A percentile compares a stretch with the other conserved stretches of the same genome.
Evolutionary conservation across 148 eudicot species (phyloP).

Genomic region (Arctostaphylos glauca): DNA sequence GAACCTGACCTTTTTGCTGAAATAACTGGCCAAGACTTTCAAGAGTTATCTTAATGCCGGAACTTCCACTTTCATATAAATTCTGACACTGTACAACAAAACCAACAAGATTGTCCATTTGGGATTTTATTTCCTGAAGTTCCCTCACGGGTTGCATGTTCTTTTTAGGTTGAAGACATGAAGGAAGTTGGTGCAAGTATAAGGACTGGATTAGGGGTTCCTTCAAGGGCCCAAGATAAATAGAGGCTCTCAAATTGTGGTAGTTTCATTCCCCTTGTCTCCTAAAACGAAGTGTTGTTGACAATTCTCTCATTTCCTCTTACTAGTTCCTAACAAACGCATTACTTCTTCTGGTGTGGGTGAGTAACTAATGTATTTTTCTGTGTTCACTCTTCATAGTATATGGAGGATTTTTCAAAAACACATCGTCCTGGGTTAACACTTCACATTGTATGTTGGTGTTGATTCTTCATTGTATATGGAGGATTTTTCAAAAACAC

Average conservation of each 20-base stretch:
- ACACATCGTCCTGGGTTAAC: neutral
- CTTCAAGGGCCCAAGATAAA: constrained; percentile 30
- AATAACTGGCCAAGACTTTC: neutral
- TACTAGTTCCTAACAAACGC: neutral
- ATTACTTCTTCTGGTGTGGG: neutral
- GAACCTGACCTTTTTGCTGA: neutral
- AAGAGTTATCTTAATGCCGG: neutral
- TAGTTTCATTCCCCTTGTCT: neutral
- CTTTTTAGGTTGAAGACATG: constrained; percentile 44
- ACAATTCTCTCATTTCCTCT: neutral
- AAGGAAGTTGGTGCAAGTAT: constrained; percentile 43
- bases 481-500: too few species aligned
- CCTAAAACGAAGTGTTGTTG: neutral
- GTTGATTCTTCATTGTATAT: too few species aligned
- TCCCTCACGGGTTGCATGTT: neutral
- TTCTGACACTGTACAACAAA: neutral
- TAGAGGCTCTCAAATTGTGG: neutral
- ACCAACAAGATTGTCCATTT: neutral
- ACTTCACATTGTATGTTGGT: neutral
- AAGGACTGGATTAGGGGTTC: constrained; percentile 37
- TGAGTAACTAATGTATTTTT: neutral
- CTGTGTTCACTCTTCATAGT: neutral
- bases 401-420: neutral
- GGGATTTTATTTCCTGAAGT: neutral
- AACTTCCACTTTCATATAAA: neutral